These are phyloP conservation scores for Triticum timopheevii DNA, from an alignment of 176 grass and related monocot species.

Conservation along the genomic window DNA sequence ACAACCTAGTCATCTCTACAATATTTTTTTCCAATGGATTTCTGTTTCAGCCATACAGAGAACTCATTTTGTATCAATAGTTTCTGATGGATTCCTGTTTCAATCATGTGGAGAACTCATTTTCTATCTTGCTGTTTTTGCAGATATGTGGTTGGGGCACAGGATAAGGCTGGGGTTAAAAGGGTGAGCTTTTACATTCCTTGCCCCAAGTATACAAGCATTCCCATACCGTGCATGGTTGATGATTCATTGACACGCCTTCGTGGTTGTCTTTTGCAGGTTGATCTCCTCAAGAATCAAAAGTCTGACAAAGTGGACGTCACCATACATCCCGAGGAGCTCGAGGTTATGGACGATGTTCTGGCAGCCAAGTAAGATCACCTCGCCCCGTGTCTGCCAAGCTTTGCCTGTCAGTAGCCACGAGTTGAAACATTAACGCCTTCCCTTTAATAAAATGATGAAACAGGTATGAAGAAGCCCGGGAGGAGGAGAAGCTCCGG, in stretches of 20 bases:
- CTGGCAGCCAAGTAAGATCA: conserved; percentile 87
- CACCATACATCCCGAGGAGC: conserved; percentile 95
- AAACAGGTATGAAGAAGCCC: conserved; percentile 82
- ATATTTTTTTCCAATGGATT: background rate
- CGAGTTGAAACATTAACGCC: conserved; percentile 4
- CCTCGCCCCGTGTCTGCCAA: background rate
- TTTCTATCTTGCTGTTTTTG: conserved; percentile 19
- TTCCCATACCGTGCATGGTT: background rate
- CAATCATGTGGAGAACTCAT: background rate
- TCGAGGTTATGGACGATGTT: conserved; percentile 98
- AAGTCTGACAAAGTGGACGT: conserved; percentile 97
- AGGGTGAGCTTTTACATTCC: conserved; percentile 50
- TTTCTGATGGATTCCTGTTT: conserved; percentile 1
- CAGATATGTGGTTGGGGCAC: conserved; percentile 78
- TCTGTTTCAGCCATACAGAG: background rate
- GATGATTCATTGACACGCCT: background rate
- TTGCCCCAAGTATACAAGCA: background rate
- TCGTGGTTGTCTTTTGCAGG: conserved; percentile 24
- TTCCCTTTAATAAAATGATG: background rate
- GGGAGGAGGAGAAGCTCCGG: conserved; percentile 80
- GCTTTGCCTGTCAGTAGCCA: background rate
- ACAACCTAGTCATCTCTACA: background rate
- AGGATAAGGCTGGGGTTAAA: conserved; percentile 80
- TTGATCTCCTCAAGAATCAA: conserved; percentile 94
- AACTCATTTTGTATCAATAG: background rate